Evolutionary conservation across 2,329 filamentous ascomycete species (phyloP).

Genomic region (Podosphaera fusca): DNA sequence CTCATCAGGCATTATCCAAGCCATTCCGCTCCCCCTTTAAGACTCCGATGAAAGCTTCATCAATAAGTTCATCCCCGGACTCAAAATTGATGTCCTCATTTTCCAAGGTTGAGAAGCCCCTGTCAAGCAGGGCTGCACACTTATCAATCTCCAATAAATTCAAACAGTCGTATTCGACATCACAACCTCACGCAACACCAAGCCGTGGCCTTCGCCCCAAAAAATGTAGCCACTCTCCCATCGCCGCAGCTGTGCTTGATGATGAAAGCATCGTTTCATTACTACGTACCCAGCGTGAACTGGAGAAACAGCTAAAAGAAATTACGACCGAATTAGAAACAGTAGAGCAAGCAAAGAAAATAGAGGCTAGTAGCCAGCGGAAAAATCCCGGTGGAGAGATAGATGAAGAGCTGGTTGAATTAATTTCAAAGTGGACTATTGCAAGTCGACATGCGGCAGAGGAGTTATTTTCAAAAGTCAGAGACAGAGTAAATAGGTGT

Average conservation of each 20-base stretch:
- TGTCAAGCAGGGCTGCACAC: neutral
- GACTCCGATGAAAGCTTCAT: slow-evolving; percentile 15
- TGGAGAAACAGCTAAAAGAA: slow-evolving; percentile 13
- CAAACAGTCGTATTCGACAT: neutral
- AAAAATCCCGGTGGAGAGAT: slow-evolving; percentile 24
- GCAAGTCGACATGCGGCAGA: slow-evolving; percentile 41
- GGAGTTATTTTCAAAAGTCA: slow-evolving; percentile 37
- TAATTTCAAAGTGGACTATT: slow-evolving; percentile 36
- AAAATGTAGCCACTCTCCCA: slow-evolving; percentile 10
- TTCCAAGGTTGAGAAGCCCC: no score
- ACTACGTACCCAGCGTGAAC: slow-evolving; percentile 15
- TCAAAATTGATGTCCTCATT: neutral
- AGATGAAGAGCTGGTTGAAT: slow-evolving; percentile 29
- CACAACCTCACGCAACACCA: neutral
- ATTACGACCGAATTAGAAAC: slow-evolving; percentile 23
- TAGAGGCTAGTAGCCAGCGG: slow-evolving; percentile 18
- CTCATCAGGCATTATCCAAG: slow-evolving; percentile 35
- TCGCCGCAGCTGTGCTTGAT: slow-evolving; percentile 12
- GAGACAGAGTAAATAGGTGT: slow-evolving; percentile 30
- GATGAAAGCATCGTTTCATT: slow-evolving; percentile 15
- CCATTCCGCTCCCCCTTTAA: slow-evolving; percentile 52
- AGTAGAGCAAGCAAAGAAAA: slow-evolving; percentile 27
- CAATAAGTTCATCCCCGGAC: neutral
- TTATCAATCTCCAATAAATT: neutral
- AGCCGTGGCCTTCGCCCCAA: neutral